These are phyloP conservation scores for Phoenix roebelenii DNA, from an alignment of 176 grass and related monocot genomes.

Conservation along the genomic window DNA sequence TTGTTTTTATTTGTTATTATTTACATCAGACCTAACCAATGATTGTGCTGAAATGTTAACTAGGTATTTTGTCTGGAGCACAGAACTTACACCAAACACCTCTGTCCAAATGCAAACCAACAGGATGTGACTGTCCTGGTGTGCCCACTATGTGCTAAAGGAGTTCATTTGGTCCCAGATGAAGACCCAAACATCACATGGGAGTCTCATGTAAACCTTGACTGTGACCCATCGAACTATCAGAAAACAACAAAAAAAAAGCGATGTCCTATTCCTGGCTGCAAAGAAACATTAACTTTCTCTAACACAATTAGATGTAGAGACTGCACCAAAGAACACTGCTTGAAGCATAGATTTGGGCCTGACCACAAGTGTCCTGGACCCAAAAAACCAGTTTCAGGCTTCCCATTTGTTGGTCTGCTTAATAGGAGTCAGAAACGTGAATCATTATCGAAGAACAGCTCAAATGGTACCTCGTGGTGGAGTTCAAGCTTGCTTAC, in stretches of 20 bases:
- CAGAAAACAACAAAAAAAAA: slow-evolving; percentile 79
- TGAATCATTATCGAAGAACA: slow-evolving; percentile 32
- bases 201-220: slow-evolving; percentile 79
- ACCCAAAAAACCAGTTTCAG: slow-evolving; percentile 49
- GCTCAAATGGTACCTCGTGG: slow-evolving; percentile 55
- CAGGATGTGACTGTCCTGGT: slow-evolving; percentile 76
- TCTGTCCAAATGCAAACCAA: slow-evolving; percentile 69
- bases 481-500: slow-evolving; percentile 60
- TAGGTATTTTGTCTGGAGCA: slow-evolving; percentile 92
- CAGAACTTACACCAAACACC: slow-evolving; percentile 64
- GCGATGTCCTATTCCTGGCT: slow-evolving; percentile 67
- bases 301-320: slow-evolving; percentile 91
- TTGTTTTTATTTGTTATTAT: slow-evolving; percentile 11
- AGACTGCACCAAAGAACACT: slow-evolving; percentile 89
- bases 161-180: slow-evolving; percentile 50
- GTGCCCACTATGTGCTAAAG: slow-evolving; percentile 93
- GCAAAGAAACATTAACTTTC: slow-evolving; percentile 76
- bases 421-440: slow-evolving; percentile 53
- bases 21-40: slow-evolving; percentile 1
- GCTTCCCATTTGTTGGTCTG: slow-evolving; percentile 53
- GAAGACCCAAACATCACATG: slow-evolving; percentile 97
- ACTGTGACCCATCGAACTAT: slow-evolving; percentile 98
- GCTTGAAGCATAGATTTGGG: slow-evolving; percentile 94
- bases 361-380: slow-evolving; percentile 78
- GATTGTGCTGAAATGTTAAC: slow-evolving; percentile 6